phyloP scores from a whole-genome alignment of 2,329 filamentous ascomycete genomes.

The Colletotrichum musae region DNA sequence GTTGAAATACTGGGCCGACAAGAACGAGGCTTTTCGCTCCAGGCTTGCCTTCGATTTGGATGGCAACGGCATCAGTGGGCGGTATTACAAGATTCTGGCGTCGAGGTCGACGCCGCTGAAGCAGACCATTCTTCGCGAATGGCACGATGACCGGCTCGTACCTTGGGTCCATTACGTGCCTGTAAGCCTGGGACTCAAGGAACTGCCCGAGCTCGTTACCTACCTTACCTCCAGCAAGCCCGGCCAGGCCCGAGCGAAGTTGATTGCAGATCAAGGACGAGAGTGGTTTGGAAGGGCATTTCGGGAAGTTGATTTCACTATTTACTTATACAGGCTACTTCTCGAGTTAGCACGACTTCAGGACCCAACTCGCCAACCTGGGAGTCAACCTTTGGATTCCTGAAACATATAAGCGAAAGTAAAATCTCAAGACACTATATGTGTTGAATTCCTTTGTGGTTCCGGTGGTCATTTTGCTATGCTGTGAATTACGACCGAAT shows the following conservation, averaged over 20 bases:
- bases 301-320: conserved; percentile 70
- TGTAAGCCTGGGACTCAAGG: conserved; percentile 62
- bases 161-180: conserved; percentile 73
- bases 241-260: conserved; percentile 63
- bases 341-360: conserved; percentile 67
- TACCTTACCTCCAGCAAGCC: conserved; percentile 60
- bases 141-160: conserved; percentile 70
- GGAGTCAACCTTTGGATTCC: no score
- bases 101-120: conserved; percentile 65
- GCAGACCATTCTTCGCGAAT: conserved; percentile 67
- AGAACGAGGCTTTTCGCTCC: conserved; percentile 54
- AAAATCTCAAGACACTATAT: no score
- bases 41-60: conserved; percentile 67
- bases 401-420: no score
- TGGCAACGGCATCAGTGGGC: conserved; percentile 69
- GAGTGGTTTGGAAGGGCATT: conserved; percentile 69
- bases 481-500: no score
- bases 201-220: conserved; percentile 65
- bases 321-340: conserved; percentile 73
- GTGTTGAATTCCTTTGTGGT: no score
- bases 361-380: conserved; percentile 46
- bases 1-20: conserved; percentile 49
- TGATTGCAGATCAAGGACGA: conserved; percentile 67
- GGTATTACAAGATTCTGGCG: conserved; percentile 65
- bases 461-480: no score